These are phyloP conservation scores for Microsporum audouinii DNA, from an alignment of 2,329 filamentous ascomycete genomes.

Conservation along the genomic window DNA sequence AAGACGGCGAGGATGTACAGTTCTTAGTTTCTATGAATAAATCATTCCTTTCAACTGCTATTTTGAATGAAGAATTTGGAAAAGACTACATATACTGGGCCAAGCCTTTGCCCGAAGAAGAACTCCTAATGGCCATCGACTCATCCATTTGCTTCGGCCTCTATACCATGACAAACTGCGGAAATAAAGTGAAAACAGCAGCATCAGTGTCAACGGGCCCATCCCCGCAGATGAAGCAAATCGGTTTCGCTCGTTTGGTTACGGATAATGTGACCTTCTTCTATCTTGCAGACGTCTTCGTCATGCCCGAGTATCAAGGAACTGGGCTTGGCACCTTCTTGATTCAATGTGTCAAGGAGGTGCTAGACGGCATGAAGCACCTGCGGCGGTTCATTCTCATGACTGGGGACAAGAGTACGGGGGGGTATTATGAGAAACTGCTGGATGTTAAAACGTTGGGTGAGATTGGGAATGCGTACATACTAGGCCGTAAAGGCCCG, in stretches of 20 bases:
- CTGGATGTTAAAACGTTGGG: conserved; percentile 12
- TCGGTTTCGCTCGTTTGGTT: conserved; percentile 53
- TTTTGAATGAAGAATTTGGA: conserved; percentile 45
- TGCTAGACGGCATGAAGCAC: conserved; percentile 45
- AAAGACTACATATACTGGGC: conserved; percentile 54
- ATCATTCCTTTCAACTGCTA: conserved; percentile 42
- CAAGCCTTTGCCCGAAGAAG: conserved; percentile 38
- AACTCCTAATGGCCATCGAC: conserved; percentile 43
- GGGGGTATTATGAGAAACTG: conserved; percentile 12
- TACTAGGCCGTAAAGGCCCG: conserved; percentile 9
- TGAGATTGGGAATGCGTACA: conserved; percentile 5
- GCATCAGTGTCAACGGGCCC: background rate
- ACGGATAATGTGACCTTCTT: conserved; percentile 60
- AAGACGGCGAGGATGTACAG: conserved; percentile 16
- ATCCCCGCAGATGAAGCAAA: conserved; percentile 25
- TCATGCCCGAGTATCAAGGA: conserved; percentile 48
- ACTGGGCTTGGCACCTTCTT: conserved; percentile 55
- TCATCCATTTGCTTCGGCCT: conserved; percentile 51
- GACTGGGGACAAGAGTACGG: conserved; percentile 11
- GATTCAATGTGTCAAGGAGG: conserved; percentile 49
- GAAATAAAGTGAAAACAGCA: conserved; percentile 10
- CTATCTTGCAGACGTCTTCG: conserved; percentile 59
- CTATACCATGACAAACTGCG: conserved; percentile 22
- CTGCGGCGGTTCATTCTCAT: conserved; percentile 48
- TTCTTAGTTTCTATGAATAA: conserved; percentile 54